Base-by-base conservation (phyloP, 768 basidiomycete genomes). In the Lentinula lateritia region DNA sequence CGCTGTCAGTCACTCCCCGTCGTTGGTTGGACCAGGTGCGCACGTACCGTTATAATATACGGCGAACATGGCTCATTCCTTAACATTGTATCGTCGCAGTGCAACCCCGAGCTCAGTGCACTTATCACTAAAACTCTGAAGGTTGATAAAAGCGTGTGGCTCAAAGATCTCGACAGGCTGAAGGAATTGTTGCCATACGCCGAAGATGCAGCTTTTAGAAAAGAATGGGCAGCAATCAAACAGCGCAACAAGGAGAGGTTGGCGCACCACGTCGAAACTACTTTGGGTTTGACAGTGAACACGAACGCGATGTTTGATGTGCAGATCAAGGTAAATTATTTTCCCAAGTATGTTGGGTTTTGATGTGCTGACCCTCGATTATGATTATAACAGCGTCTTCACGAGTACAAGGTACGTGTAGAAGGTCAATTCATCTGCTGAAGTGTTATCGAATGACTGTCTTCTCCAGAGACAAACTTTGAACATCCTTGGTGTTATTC, bases 401-500 rank as follows among this genome's bases (percentile, higher is more conserved):
- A 98, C 65, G 94, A 97, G 75, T 96, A 92, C 69, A 94, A 93
- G 83, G 87, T 85, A 54, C n/a, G 69, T 66, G 23, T 23, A 6
- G 16, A 39, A n/a, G 2, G 18, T 38, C 20, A 28, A 20, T n/a
- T 16, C 2, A 34, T 42, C 1, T 59, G 55, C 9, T 13, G 6
- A 15, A 42, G 32, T 23, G 50, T 35, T 35, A 6, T n/a, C 58
- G 35, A 57, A 20, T 13, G 53, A 23, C 10, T 28, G 28, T 20
- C 9, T 50, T 43, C 23, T 36, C 15, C 3, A 93, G 86, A 89
- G 97, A 61, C 96, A 99, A 81, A 92, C 89, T 1, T 78, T 98
- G 71, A 98, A 98, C 74, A 93, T 97, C 67, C 82, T 98, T 54
- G 90, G 90, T 54, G 89, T 95, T 62, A 84, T 95, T 64, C 88